Evolutionary conservation across 768 basidiomycete genomes (phyloP), one percentile per base, ranked within the genome.

Genomic region (Leccinellum luteum): DNA sequence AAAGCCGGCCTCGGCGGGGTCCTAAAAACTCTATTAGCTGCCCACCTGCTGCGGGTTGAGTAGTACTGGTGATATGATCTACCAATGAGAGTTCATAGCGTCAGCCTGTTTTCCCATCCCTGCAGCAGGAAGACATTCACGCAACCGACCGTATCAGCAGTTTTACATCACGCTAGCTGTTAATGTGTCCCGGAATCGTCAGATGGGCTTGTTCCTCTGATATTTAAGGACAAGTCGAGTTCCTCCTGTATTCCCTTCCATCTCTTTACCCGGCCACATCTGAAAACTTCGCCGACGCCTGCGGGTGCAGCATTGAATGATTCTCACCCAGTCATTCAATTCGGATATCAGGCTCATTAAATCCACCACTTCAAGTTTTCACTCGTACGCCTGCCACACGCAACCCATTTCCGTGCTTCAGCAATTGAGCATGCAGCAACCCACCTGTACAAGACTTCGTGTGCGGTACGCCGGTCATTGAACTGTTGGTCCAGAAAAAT

Each of bases 401-500:
- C 60, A 56, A 48, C 63, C 45, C 52, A 54, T 50, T 45, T 21
- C 56, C 57, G 57, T 31, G 52, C 43, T 31, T 48, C 62, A 51
- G 23, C 56, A 50, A 51, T 59, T 63, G 23, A 66, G 58, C 57
- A 85, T 87, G 82, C 89, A 90, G 67, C 79, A 72, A 27, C 89
- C 89, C 9, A 91, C 90, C 23, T 86, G 85, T 73, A 78, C 78
- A 25, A 76, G 75, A 54, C 77, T 89, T 55, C 86, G 84, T 59
- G 81, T 92, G 19, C 60, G 71, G 71, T 74, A 56, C 53, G 69
- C 44, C 25, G 19, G 12, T 7, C 9, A 49, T 51, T 52, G 9
- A 19, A 35, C 25, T 28, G 38, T 48, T 34, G 19, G 41, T 4
- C 21, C 12, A 32, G 14, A 50, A 56, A 56, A 31, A 51, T 15